Conservation (phyloP, 129 eudicot species). For the Apium graveolens region DNA sequence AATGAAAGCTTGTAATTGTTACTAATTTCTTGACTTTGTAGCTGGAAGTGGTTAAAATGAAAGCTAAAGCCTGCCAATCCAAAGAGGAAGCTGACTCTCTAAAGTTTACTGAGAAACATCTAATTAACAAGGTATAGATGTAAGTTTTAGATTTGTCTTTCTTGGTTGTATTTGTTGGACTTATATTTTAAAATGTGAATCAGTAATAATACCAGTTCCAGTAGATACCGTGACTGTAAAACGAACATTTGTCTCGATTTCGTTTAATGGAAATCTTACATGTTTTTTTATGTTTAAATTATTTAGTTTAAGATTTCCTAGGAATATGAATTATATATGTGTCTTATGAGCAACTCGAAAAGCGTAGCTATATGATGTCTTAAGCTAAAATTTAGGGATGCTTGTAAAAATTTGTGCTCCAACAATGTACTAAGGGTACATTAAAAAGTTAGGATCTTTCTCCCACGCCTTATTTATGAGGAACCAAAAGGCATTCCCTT, state of each 20-base stretch:
- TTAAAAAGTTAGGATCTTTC: no score
- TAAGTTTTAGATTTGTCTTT: constrained; percentile 9
- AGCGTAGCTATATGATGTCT: no score
- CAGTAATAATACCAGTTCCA: not conserved
- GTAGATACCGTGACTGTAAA: not conserved
- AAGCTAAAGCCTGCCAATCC: constrained; percentile 55
- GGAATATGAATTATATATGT: not conserved
- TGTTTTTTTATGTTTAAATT: not conserved
- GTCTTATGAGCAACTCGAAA: no score
- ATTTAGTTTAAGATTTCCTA: not conserved
- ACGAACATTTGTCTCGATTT: not conserved
- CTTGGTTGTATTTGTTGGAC: constrained; percentile 2
- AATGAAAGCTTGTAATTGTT: constrained; percentile 23
- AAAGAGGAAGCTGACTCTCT: constrained; percentile 79
- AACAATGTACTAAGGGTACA: no score
- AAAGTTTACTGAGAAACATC: constrained; percentile 59
- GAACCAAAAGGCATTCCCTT: no score
- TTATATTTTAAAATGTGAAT: not conserved
- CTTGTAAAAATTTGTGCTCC: no score
- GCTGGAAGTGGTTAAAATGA: constrained; percentile 60
- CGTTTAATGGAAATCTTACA: not conserved
- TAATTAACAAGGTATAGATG: constrained; percentile 63
- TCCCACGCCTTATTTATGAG: no score
- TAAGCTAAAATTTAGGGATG: no score
- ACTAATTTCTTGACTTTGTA: constrained; percentile 20